These are phyloP conservation scores for Knoxia roxburghii DNA, from an alignment of 257 asterid species.

Conservation along the genomic window DNA sequence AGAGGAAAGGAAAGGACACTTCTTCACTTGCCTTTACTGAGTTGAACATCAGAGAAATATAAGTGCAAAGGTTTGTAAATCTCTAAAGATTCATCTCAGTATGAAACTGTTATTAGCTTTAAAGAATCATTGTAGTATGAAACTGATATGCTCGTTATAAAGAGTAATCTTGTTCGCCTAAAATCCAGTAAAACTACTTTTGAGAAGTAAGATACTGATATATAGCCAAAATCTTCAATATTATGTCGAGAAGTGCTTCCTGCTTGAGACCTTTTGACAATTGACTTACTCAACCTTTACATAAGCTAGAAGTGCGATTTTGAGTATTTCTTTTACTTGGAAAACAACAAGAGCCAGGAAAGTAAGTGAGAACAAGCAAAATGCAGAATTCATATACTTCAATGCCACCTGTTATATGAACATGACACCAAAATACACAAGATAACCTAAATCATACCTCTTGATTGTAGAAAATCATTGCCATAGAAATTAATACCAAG, in stretches of 20 bases:
- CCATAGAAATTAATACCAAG: constrained; percentile 87
- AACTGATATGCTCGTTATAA: too few relatives aligned
- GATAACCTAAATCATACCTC: constrained; percentile 44
- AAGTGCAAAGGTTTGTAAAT: not conserved
- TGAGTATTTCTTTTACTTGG: not conserved
- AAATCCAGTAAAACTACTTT: not conserved
- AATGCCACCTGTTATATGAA: not conserved
- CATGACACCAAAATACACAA: not conserved
- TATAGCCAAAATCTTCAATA: not conserved
- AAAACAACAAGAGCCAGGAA: not conserved
- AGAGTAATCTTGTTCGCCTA: too few relatives aligned
- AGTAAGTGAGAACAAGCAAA: not conserved
- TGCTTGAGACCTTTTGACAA: not conserved
- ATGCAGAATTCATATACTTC: too few relatives aligned
- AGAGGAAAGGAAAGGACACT: not conserved
- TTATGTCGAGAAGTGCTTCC: not conserved
- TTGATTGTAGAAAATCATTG: constrained; percentile 68
- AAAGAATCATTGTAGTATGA: too few relatives aligned
- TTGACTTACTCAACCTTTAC: not conserved
- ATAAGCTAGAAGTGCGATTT: not conserved
- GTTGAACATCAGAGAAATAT: not conserved
- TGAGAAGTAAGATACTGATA: not conserved
- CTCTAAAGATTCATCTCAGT: not conserved
- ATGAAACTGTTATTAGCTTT: not conserved
- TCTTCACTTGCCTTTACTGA: not conserved